A percentile compares a stretch with the other conserved stretches of the same genome.
These are phyloP conservation scores for Pseudonitzschia delicatissima DNA, from an alignment of 108 stramenopile genomes.

Conservation along the genomic window DNA sequence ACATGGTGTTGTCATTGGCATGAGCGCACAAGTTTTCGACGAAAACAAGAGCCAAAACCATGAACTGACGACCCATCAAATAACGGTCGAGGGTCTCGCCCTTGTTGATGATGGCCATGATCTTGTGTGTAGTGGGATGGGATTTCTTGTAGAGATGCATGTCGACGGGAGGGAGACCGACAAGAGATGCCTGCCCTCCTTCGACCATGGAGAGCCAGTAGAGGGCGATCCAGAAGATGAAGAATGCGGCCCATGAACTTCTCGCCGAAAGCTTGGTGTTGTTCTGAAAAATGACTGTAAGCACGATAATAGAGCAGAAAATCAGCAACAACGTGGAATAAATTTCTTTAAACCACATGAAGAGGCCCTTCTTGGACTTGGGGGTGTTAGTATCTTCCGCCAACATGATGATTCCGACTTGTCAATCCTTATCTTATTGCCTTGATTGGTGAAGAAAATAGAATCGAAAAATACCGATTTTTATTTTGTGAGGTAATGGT, in stretches of 20 bases:
- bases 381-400: neutral
- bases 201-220: conserved; percentile 74
- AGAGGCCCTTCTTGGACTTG: conserved; percentile 4
- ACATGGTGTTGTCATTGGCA: conserved; percentile 41
- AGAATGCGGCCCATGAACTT: conserved; percentile 47
- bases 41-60: conserved; percentile 73
- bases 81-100: conserved; percentile 84
- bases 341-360: conserved; percentile 34
- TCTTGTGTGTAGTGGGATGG: conserved; percentile 63
- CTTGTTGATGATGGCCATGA: conserved; percentile 48
- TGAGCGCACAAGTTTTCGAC: conserved; percentile 65
- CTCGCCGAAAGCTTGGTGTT: conserved; percentile 54
- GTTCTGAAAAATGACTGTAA: conserved; percentile 51
- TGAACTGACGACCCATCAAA: conserved; percentile 83
- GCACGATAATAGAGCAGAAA: conserved; percentile 59
- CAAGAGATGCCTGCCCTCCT: conserved; percentile 73
- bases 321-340: conserved; percentile 50
- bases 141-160: conserved; percentile 63
- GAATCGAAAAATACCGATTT: too few species aligned
- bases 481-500: too few species aligned
- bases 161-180: conserved; percentile 69
- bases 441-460: too few species aligned
- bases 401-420: neutral
- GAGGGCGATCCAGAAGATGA: conserved; percentile 44
- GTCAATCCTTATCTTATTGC: neutral